These are phyloP conservation scores for Ogataea degrootiae DNA, from an alignment of 805 yeast species.

Conservation along the genomic window DNA sequence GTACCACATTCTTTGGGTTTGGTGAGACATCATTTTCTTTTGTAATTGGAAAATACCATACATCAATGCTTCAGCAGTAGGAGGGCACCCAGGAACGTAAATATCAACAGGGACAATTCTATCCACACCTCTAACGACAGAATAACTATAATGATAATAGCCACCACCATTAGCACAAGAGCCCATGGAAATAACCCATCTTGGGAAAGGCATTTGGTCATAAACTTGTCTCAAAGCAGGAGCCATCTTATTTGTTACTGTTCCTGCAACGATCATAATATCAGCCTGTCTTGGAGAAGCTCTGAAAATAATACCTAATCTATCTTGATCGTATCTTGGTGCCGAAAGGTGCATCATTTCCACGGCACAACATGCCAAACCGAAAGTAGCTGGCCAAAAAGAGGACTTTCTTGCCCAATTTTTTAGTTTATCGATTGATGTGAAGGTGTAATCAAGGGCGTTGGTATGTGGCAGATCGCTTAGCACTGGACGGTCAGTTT, in stretches of 20 bases:
- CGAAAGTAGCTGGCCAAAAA: constrained; percentile 91
- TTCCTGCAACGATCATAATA: constrained; percentile 89
- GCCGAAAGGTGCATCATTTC: constrained; percentile 94
- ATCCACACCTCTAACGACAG: constrained; percentile 88
- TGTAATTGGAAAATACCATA: constrained; percentile 86
- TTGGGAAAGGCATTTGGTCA: constrained; percentile 92
- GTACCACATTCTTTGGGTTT: constrained; percentile 83
- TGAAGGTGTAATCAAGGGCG: constrained; percentile 74
- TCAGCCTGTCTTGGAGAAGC: constrained; percentile 92
- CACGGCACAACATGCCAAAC: constrained; percentile 89
- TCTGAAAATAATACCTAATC: constrained; percentile 88
- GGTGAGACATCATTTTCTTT: constrained; percentile 81
- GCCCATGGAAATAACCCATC: constrained; percentile 94
- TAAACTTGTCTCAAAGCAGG: constrained; percentile 90
- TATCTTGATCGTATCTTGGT: constrained; percentile 88
- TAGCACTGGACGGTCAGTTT: constrained; percentile 67
- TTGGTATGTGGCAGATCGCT: constrained; percentile 55
- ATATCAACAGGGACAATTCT: constrained; percentile 84
- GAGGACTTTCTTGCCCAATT: constrained; percentile 91
- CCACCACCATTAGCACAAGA: constrained; percentile 95
- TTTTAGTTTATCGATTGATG: constrained; percentile 75
- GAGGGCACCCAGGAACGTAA: constrained; percentile 92
- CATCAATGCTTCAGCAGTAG: constrained; percentile 86
- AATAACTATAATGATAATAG: constrained; percentile 82
- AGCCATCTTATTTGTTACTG: constrained; percentile 89